Percentiles rank a stretch among this genome's conserved stretches.
phyloP scores from a whole-genome alignment of 2,329 filamentous ascomycete genomes.

The Paraphoma chrysanthemicola region DNA sequence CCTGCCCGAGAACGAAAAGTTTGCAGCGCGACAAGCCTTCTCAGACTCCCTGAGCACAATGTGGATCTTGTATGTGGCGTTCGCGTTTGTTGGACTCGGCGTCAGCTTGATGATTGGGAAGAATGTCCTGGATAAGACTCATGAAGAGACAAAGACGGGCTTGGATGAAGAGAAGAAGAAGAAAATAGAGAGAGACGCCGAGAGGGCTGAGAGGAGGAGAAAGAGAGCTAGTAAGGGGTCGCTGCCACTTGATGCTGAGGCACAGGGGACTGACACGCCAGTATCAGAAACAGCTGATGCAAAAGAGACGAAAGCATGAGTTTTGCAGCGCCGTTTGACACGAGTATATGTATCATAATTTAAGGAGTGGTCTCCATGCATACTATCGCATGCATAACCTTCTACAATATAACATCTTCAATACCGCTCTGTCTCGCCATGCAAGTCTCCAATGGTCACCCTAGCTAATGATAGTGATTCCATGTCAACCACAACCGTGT shows the following conservation, averaged over 20 bases:
- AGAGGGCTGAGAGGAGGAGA: constrained; percentile 36
- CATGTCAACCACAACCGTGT: too few relatives aligned
- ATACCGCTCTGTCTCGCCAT: too few relatives aligned
- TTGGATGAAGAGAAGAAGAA: constrained; percentile 52
- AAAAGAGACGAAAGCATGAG: constrained; percentile 11
- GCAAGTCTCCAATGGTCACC: too few relatives aligned
- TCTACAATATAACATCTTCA: background rate
- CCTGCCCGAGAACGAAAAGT: constrained; percentile 57
- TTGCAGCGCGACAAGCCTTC: constrained; percentile 51
- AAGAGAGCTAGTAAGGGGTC: constrained; percentile 33
- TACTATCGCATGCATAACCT: background rate
- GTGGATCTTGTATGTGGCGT: constrained; percentile 58
- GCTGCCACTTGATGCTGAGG: constrained; percentile 23
- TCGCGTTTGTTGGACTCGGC: constrained; percentile 49
- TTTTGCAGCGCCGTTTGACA: background rate
- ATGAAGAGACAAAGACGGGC: constrained; percentile 59
- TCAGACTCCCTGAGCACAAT: constrained; percentile 53
- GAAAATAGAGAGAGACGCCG: constrained; percentile 43
- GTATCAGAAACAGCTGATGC: background rate
- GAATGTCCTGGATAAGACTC: constrained; percentile 52
- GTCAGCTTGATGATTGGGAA: constrained; percentile 50
- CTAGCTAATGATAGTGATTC: too few relatives aligned
- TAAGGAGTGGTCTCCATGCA: too few relatives aligned
- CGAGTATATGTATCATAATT: background rate
- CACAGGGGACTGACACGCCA: constrained; percentile 4